phyloP scores from a whole-genome alignment of 2,329 filamentous ascomycete species.

The Aspergillus ibericus region DNA sequence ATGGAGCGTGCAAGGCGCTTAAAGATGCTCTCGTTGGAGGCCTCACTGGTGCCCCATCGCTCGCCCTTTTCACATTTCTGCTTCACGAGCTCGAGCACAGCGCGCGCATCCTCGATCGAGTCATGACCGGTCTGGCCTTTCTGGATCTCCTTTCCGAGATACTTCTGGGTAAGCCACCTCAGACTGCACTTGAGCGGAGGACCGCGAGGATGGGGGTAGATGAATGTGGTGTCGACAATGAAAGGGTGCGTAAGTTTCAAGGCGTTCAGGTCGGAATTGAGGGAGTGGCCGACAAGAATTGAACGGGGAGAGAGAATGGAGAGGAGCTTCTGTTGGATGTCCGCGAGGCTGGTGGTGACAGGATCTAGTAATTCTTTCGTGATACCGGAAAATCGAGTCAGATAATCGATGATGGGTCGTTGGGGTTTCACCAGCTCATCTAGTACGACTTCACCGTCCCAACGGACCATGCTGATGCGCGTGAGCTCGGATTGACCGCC shows the following conservation, averaged over 20 bases:
- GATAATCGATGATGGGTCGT: slow-evolving; percentile 85
- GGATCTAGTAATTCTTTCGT: slow-evolving; percentile 78
- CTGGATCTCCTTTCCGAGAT: slow-evolving; percentile 83
- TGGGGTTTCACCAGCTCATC: slow-evolving; percentile 92
- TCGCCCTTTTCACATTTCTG: slow-evolving; percentile 94
- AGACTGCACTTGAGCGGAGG: slow-evolving; percentile 86
- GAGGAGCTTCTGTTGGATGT: slow-evolving; percentile 78
- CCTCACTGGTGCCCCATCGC: slow-evolving; percentile 77
- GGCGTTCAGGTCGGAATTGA: slow-evolving; percentile 66
- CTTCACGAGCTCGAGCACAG: slow-evolving; percentile 89
- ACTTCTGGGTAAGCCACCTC: slow-evolving; percentile 85
- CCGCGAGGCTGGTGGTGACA: slow-evolving; percentile 77
- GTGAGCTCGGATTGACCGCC: slow-evolving; percentile 79
- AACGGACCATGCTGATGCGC: slow-evolving; percentile 80
- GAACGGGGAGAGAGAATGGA: slow-evolving; percentile 59
- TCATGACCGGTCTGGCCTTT: slow-evolving; percentile 79
- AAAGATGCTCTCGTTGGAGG: slow-evolving; percentile 84
- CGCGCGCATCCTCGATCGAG: slow-evolving; percentile 86
- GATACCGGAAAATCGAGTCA: slow-evolving; percentile 90
- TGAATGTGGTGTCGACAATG: slow-evolving; percentile 85
- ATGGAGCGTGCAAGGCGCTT: slow-evolving; percentile 67
- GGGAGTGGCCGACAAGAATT: slow-evolving; percentile 49
- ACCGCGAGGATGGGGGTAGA: slow-evolving; percentile 88
- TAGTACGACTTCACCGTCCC: slow-evolving; percentile 78
- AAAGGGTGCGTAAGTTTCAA: slow-evolving; percentile 87